phyloP scores from a whole-genome alignment of 257 asterid species.

The Przewalskia tangutica region DNA sequence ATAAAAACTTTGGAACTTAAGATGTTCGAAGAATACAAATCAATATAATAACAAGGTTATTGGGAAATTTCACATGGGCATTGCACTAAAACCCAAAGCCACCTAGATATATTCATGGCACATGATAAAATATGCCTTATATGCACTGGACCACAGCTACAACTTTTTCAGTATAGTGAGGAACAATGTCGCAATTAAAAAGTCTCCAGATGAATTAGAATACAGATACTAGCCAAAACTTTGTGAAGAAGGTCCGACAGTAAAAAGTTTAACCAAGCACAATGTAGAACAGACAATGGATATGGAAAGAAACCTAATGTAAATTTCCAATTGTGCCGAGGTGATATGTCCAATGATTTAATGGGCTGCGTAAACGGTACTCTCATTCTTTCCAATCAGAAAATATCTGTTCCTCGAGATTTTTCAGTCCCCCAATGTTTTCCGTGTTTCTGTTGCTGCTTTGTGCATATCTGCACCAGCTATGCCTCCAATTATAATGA shows the following conservation, averaged over 20 bases:
- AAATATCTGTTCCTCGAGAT: constrained; percentile 14
- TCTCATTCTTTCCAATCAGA: constrained; percentile 8
- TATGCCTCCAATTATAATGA: constrained; percentile 34
- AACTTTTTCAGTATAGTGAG: neutral
- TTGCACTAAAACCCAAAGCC: neutral
- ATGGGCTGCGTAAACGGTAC: neutral
- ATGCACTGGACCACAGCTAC: neutral
- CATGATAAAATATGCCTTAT: neutral
- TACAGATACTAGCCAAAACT: neutral
- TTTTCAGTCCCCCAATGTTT: constrained; percentile 37
- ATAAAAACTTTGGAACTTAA: neutral
- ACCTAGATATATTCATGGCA: neutral
- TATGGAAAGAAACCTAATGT: neutral
- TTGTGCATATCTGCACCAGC: constrained; percentile 52
- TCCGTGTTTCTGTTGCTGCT: constrained; percentile 43
- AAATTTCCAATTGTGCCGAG: neutral
- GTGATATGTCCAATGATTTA: neutral
- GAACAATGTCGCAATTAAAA: neutral
- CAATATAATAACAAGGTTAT: neutral
- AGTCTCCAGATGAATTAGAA: neutral
- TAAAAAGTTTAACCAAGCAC: neutral
- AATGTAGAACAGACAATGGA: neutral
- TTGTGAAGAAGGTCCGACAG: neutral
- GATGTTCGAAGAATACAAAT: neutral
- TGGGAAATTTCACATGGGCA: neutral